Evolutionary conservation across 495 filamentous ascomycete species (phyloP).

Genomic region (Penicillium macrosclerotiorum): DNA sequence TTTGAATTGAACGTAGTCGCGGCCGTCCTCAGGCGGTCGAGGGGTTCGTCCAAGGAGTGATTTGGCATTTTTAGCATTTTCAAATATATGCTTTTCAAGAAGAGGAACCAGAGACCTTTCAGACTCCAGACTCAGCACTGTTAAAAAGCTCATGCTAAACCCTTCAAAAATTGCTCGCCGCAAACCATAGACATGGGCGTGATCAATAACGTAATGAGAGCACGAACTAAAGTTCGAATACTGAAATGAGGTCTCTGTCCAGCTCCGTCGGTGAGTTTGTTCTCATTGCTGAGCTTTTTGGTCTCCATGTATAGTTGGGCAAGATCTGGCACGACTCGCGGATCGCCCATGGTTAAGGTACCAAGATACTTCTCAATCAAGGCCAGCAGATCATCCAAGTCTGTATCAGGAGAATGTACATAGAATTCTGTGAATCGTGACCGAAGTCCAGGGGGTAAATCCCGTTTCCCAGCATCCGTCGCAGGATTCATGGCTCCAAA

Average conservation of each 20-base stretch:
- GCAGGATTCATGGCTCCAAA: conserved; percentile 99
- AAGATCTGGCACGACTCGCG: conserved; percentile 69
- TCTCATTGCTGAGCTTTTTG: conserved; percentile 75
- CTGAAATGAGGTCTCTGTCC: conserved; percentile 95
- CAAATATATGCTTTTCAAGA: conserved; percentile 77
- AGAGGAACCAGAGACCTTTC: conserved; percentile 73
- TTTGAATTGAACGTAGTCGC: conserved; percentile 79
- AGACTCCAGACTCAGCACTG: conserved; percentile 74
- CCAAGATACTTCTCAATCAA: conserved; percentile 86
- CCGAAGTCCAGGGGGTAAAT: conserved; percentile 78
- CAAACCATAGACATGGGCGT: conserved; percentile 81
- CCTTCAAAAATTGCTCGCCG: conserved; percentile 88
- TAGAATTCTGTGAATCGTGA: conserved; percentile 94
- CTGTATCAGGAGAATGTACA: conserved; percentile 81
- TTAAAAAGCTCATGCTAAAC: conserved; percentile 97
- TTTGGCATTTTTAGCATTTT: conserved; percentile 60
- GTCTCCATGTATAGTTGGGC: conserved; percentile 82
- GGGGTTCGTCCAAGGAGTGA: conserved; percentile 73
- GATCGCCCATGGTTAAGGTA: conserved; percentile 60
- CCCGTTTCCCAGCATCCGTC: conserved; percentile 93
- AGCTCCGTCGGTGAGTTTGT: conserved; percentile 86
- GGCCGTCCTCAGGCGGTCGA: conserved; percentile 69
- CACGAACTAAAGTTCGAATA: conserved; percentile 88
- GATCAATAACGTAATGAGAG: conserved; percentile 83
- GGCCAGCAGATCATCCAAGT: conserved; percentile 75